phyloP scores from a whole-genome alignment of 345 rosid genomes.

The Microcos paniculata region DNA sequence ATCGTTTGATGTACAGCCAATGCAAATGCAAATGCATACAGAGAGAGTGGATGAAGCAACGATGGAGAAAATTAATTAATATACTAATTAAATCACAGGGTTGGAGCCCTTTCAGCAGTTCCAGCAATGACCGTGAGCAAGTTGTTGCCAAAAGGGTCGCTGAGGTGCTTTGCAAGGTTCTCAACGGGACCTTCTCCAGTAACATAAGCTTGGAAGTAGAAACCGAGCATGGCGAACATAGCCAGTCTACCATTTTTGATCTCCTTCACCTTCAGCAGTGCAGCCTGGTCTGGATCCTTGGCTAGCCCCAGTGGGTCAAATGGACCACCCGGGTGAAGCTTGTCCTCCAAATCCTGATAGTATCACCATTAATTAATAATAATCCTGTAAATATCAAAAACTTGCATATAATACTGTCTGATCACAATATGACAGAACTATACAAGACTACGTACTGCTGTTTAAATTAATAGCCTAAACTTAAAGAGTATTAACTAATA shows the following conservation, averaged over 20 bases:
- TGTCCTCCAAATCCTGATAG: slow-evolving; percentile 82
- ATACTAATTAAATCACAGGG: slow-evolving; percentile 48
- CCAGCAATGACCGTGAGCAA: slow-evolving; percentile 89
- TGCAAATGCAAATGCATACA: too few relatives aligned
- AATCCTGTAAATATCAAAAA: too few relatives aligned
- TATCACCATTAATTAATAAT: neutral
- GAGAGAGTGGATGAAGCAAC: neutral
- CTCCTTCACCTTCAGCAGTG: slow-evolving; percentile 91
- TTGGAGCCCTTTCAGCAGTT: slow-evolving; percentile 77
- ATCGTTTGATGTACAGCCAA: too few relatives aligned
- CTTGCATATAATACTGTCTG: too few relatives aligned
- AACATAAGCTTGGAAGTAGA: slow-evolving; percentile 83
- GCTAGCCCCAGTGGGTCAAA: slow-evolving; percentile 96
- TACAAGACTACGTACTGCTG: too few relatives aligned
- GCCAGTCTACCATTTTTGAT: slow-evolving; percentile 95
- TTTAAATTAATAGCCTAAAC: too few relatives aligned
- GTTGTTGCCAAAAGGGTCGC: slow-evolving; percentile 98
- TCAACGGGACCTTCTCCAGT: slow-evolving; percentile 98
- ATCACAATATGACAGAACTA: too few relatives aligned
- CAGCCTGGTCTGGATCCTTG: slow-evolving; percentile 91
- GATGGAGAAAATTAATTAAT: neutral
- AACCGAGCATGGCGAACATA: slow-evolving; percentile 93
- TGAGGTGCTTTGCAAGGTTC: slow-evolving; percentile 87
- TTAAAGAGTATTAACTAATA: too few relatives aligned
- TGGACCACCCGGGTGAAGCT: slow-evolving; percentile 97